Evolutionary conservation across 768 basidiomycete species (phyloP).

Genomic region (Rhodosporidiobolus sp.): DNA sequence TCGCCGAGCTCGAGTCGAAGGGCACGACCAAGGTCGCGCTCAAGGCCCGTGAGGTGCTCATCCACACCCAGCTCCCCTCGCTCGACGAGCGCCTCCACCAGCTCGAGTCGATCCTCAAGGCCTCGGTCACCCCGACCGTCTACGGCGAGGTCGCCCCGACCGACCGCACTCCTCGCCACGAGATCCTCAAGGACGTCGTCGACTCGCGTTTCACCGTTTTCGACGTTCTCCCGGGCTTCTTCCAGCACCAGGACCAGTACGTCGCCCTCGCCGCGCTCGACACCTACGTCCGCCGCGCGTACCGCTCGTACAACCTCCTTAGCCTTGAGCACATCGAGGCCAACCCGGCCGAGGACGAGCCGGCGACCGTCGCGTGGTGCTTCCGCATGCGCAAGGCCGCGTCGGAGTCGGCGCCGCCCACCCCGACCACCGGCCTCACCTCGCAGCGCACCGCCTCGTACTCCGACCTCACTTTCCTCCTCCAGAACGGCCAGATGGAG

Average conservation of each 20-base stretch:
- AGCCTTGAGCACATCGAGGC: conserved; percentile 95
- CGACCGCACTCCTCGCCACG: conserved; percentile 71
- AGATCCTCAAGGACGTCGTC: conserved; percentile 84
- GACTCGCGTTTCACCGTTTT: conserved; percentile 96
- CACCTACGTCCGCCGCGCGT: conserved; percentile 91
- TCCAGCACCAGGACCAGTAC: conserved; percentile 78
- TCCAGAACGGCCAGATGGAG: conserved; percentile 77
- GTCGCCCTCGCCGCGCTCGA: conserved; percentile 88
- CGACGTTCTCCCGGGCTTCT: conserved; percentile 94
- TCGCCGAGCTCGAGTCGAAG: conserved; percentile 87
- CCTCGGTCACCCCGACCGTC: conserved; percentile 77
- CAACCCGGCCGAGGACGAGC: conserved; percentile 74
- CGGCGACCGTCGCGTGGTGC: conserved; percentile 75
- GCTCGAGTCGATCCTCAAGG: conserved; percentile 89
- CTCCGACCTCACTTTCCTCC: conserved; percentile 90
- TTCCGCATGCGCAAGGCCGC: conserved; percentile 81
- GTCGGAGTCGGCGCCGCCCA: conserved; percentile 75
- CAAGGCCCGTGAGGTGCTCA: conserved; percentile 95
- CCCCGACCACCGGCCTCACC: conserved; percentile 55
- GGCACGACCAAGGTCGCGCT: conserved; percentile 87
- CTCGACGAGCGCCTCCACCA: conserved; percentile 90
- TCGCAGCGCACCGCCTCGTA: conserved; percentile 75
- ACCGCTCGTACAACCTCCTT: conserved; percentile 85
- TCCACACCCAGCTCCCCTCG: conserved; percentile 92
- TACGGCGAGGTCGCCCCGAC: conserved; percentile 78